Evolutionary conservation across 176 grass and related monocot genomes (phyloP).

Genomic region (Oryza longistaminata): DNA sequence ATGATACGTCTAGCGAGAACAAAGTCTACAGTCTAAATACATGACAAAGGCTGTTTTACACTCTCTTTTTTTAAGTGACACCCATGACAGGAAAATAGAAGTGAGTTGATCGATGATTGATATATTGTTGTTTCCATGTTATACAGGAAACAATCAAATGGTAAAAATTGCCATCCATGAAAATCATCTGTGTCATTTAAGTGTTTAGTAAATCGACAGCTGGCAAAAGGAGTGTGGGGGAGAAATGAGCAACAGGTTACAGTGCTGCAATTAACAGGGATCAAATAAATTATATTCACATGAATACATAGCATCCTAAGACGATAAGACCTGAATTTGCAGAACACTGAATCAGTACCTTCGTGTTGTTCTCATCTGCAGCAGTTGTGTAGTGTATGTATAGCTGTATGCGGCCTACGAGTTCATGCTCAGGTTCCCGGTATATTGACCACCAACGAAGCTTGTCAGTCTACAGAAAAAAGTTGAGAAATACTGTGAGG

Average conservation of each 20-base stretch:
- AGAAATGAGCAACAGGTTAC: neutral
- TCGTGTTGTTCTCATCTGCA: slow-evolving; percentile 80
- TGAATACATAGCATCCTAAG: neutral
- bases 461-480: slow-evolving; percentile 72
- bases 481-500: slow-evolving; percentile 29
- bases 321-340: neutral
- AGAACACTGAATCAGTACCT: slow-evolving; percentile 57
- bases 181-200: neutral
- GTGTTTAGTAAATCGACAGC: neutral
- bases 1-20: neutral
- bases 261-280: neutral
- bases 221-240: neutral
- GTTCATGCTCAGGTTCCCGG: slow-evolving; percentile 86
- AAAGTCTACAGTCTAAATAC: neutral
- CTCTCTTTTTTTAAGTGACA: neutral
- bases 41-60: slow-evolving; percentile 13
- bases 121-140: neutral
- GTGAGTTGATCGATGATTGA: neutral
- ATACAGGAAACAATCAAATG: neutral
- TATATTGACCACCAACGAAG: slow-evolving; percentile 94
- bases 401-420: slow-evolving; percentile 87
- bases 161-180: neutral
- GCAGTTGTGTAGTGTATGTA: slow-evolving; percentile 78
- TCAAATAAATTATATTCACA: neutral
- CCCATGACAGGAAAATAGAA: neutral